Evolutionary conservation across 1,139 yeast species (phyloP).

Genomic region (Candida sp.): DNA sequence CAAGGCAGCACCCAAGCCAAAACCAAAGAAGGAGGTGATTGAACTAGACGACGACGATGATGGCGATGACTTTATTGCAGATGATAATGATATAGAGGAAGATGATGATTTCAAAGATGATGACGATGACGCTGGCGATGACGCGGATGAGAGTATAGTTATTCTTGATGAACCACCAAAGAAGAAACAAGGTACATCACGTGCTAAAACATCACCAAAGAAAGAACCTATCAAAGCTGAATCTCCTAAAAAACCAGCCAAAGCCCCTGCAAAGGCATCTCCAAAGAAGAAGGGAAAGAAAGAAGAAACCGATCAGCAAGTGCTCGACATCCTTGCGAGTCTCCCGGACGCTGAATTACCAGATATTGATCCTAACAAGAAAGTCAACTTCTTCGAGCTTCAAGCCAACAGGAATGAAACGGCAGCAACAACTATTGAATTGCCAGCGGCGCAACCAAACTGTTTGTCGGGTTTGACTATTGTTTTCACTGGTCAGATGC

Average conservation of each 20-base stretch:
- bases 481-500: conserved; percentile 92
- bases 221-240: conserved; percentile 3
- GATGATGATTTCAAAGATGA: conserved; percentile 16
- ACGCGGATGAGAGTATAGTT: conserved; percentile 3
- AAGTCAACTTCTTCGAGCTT: conserved; percentile 54
- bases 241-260: neutral
- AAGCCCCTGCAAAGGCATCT: conserved; percentile 3
- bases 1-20: conserved; percentile 2
- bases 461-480: conserved; percentile 88
- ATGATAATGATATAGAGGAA: neutral
- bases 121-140: conserved; percentile 17
- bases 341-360: conserved; percentile 78
- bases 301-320: conserved; percentile 26
- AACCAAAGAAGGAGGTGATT: conserved; percentile 18
- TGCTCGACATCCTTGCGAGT: conserved; percentile 56
- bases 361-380: conserved; percentile 48
- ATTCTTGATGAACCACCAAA: neutral
- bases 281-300: conserved; percentile 10
- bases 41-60: conserved; percentile 14
- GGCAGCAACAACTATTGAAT: conserved; percentile 35
- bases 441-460: conserved; percentile 81
- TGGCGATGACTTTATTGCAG: conserved; percentile 11
- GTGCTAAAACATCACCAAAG: conserved; percentile 9
- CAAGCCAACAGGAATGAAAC: conserved; percentile 28
- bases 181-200: conserved; percentile 4